These are phyloP conservation scores for Puya raimondii DNA, from an alignment of 176 grass and related monocot species.

Conservation along the genomic window DNA sequence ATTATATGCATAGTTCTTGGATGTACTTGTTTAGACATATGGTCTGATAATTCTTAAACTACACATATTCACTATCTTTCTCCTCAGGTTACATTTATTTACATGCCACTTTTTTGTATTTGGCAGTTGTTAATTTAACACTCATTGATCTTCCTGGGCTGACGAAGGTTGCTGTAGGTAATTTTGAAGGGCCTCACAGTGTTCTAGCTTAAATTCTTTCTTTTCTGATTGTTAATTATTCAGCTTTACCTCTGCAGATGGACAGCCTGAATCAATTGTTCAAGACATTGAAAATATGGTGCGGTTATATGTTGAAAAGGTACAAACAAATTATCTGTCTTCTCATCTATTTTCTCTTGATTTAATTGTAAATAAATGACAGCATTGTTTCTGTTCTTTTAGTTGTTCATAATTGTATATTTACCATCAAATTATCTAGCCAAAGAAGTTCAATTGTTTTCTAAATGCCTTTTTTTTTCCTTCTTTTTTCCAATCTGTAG, in stretches of 20 bases:
- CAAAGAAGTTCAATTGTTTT: neutral
- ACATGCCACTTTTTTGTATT: constrained; percentile 25
- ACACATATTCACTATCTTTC: neutral
- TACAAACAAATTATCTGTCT: constrained; percentile 20
- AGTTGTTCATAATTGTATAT: no score
- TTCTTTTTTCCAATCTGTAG: constrained; percentile 16
- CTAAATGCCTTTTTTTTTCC: no score
- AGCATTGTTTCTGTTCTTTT: no score
- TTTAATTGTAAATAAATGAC: neutral
- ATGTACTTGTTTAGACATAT: no score
- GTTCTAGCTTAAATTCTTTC: constrained; percentile 13
- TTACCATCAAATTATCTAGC: no score
- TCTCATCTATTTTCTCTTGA: neutral
- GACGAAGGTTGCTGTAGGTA: constrained; percentile 99
- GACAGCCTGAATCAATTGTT: constrained; percentile 88
- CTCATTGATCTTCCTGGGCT: constrained; percentile 97
- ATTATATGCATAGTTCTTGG: no score
- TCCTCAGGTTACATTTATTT: constrained; percentile 18
- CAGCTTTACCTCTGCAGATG: constrained; percentile 45
- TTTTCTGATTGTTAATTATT: constrained; percentile 9
- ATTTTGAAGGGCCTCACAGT: constrained; percentile 10
- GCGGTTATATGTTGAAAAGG: constrained; percentile 94
- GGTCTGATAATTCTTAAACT: neutral
- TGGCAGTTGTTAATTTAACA: constrained; percentile 98
- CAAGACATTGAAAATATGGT: constrained; percentile 99